phyloP scores from a whole-genome alignment of 2,329 filamentous ascomycete species.

The Hypoxylon sp. region DNA sequence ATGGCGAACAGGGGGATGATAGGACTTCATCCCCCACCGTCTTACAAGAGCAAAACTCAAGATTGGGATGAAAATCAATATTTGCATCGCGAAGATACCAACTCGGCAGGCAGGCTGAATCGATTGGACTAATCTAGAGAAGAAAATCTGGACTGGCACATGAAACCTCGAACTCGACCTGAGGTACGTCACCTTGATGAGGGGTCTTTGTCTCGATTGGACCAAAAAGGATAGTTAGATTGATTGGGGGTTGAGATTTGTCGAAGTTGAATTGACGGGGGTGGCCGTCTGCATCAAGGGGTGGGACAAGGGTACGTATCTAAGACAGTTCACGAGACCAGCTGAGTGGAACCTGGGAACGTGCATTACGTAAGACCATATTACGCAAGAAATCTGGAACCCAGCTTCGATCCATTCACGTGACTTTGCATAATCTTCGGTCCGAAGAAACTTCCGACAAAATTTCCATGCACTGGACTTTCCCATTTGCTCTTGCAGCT shows the following conservation, averaged over 20 bases:
- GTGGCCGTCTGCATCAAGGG: constrained; percentile 12
- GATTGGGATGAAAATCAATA: constrained; percentile 16
- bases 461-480: constrained; percentile 25
- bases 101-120: constrained; percentile 34
- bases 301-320: constrained; percentile 4
- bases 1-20: constrained; percentile 13
- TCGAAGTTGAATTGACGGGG: constrained; percentile 8
- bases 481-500: background rate
- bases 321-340: constrained; percentile 15
- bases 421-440: constrained; percentile 25
- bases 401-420: background rate
- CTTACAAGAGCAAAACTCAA: constrained; percentile 5
- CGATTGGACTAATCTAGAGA: constrained; percentile 29
- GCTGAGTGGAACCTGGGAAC: constrained; percentile 4
- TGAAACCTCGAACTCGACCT: constrained; percentile 39
- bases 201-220: constrained; percentile 36
- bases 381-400: constrained; percentile 1
- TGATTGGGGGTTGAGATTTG: constrained; percentile 10
- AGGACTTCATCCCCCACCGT: constrained; percentile 10
- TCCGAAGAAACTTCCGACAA: constrained; percentile 38
- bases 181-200: constrained; percentile 41
- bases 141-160: constrained; percentile 29
- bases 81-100: constrained; percentile 15
- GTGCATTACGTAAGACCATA: constrained; percentile 20
- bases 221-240: constrained; percentile 24